Conservation (phyloP, 129 eudicot species). For the Saposhnikovia divaricata region DNA sequence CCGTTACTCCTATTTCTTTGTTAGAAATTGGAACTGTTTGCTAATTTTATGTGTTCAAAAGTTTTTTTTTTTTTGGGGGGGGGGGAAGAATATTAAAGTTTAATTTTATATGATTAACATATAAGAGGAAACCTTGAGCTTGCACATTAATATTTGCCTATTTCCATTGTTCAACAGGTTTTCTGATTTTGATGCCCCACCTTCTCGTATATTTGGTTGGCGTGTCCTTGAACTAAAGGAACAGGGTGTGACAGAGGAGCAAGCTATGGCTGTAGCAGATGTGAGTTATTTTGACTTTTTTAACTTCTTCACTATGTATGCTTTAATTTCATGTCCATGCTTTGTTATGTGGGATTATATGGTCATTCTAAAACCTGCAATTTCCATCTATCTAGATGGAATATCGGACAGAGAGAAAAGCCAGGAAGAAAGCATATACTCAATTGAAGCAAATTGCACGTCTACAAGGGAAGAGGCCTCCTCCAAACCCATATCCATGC, state of each 20-base stretch:
- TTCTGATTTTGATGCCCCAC: constrained; percentile 56
- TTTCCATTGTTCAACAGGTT: constrained; percentile 28
- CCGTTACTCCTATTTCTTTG: background rate
- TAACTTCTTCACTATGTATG: constrained; percentile 8
- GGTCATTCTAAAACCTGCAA: background rate
- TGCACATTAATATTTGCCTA: background rate
- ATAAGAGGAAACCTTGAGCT: background rate
- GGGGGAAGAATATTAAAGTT: background rate
- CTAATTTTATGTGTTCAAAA: background rate
- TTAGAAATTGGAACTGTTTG: background rate
- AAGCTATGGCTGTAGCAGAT: constrained; percentile 80
- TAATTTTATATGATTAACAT: background rate
- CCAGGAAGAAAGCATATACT: constrained; percentile 63
- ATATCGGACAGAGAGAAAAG: constrained; percentile 55
- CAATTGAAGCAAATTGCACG: constrained; percentile 64
- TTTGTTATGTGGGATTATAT: background rate
- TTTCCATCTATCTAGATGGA: constrained; percentile 42
- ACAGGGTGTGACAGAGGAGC: constrained; percentile 64
- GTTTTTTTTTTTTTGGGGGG: background rate
- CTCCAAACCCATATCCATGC: constrained; percentile 80
- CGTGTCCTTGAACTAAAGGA: constrained; percentile 80
- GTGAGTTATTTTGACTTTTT: constrained; percentile 28
- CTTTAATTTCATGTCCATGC: background rate
- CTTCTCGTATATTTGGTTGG: constrained; percentile 65
- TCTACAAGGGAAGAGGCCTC: constrained; percentile 65